Conservation (phyloP, 495 filamentous ascomycete species). For the Copromyces sp. region DNA sequence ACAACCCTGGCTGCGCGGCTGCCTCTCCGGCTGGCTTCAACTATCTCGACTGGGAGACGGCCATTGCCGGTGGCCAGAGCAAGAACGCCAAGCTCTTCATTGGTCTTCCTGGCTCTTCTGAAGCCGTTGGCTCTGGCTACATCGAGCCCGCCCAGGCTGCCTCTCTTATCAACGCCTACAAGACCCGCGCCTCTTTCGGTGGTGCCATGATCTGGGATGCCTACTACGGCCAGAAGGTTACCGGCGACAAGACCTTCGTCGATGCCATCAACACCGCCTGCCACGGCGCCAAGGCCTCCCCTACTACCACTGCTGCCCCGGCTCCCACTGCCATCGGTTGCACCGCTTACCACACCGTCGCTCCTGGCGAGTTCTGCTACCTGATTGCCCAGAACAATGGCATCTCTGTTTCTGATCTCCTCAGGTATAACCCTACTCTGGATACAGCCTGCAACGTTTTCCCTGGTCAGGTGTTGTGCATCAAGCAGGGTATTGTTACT, state of each 20-base stretch:
- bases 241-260: slow-evolving; percentile 19
- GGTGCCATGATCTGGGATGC: slow-evolving; percentile 36
- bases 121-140: slow-evolving; percentile 21
- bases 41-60: slow-evolving; percentile 51
- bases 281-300: slow-evolving; percentile 6
- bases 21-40: slow-evolving; percentile 40
- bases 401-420: slow-evolving; percentile 4
- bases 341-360: slow-evolving; percentile 7
- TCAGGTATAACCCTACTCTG: slow-evolving; percentile 1
- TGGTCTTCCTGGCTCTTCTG: slow-evolving; percentile 50
- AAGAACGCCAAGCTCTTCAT: slow-evolving; percentile 50
- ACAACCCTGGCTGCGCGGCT: slow-evolving; percentile 52
- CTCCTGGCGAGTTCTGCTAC: slow-evolving; percentile 8
- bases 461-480: slow-evolving; percentile 5
- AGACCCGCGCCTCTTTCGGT: slow-evolving; percentile 26
- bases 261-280: slow-evolving; percentile 15
- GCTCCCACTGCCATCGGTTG: slow-evolving; percentile 7
- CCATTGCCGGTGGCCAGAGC: slow-evolving; percentile 44
- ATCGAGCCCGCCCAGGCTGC: slow-evolving; percentile 12
- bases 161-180: slow-evolving; percentile 22
- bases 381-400: slow-evolving; percentile 6
- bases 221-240: slow-evolving; percentile 15
- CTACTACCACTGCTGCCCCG: slow-evolving; percentile 6
- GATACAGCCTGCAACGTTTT: not conserved
- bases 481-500: slow-evolving; percentile 3